phyloP scores from a whole-genome alignment of 345 rosid genomes.

The Excoecaria cochinchinensis region DNA sequence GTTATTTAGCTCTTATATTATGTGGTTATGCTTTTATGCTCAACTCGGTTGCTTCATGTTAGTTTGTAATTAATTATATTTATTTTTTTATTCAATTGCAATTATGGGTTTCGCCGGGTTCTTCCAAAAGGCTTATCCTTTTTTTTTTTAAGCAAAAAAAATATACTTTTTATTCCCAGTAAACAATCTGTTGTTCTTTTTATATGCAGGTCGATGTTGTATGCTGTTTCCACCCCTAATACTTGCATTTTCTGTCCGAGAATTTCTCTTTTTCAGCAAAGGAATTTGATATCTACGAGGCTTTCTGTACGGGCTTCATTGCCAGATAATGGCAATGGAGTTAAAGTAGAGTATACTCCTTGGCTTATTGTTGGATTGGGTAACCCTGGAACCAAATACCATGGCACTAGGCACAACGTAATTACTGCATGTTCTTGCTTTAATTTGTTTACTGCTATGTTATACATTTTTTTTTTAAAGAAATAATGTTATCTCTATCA shows the following conservation, averaged over 20 bases:
- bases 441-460: background rate
- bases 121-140: background rate
- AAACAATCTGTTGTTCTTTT: background rate
- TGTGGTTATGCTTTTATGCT: background rate
- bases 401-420: slow-evolving; percentile 97
- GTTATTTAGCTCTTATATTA: background rate
- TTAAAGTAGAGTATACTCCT: slow-evolving; percentile 75
- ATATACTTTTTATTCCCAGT: background rate
- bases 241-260: slow-evolving; percentile 38
- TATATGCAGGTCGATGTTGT: slow-evolving; percentile 59
- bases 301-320: slow-evolving; percentile 47
- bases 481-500: slow-evolving; percentile 27
- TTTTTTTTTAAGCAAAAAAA: background rate
- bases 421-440: slow-evolving; percentile 1
- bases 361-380: slow-evolving; percentile 96
- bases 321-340: slow-evolving; percentile 35
- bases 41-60: background rate
- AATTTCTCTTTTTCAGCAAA: slow-evolving; percentile 30
- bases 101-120: background rate
- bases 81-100: background rate
- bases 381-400: slow-evolving; percentile 90
- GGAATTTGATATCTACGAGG: slow-evolving; percentile 33
- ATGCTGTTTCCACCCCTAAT: slow-evolving; percentile 50
- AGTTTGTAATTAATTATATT: background rate
- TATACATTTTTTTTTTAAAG: slow-evolving; percentile 12